Evolutionary conservation across 2,329 filamentous ascomycete species (phyloP).

Genomic region (Xylariaceae sp.): DNA sequence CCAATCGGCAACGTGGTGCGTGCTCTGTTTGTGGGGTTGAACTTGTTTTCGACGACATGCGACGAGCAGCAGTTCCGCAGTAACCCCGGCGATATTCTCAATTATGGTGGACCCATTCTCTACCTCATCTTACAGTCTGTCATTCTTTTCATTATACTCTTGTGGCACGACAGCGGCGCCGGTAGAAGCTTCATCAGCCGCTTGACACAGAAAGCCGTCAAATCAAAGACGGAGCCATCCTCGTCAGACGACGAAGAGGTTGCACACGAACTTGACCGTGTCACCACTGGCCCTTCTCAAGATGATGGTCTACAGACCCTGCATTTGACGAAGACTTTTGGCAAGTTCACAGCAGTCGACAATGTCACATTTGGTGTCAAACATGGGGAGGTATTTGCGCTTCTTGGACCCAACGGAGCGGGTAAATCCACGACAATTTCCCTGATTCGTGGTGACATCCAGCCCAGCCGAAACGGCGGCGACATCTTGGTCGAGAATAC

Average conservation of each 20-base stretch:
- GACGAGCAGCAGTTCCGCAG: conserved; percentile 57
- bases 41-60: conserved; percentile 80
- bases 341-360: conserved; percentile 74
- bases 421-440: conserved; percentile 90
- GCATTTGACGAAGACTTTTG: conserved; percentile 77
- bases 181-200: conserved; percentile 45
- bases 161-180: conserved; percentile 78
- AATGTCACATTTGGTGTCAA: conserved; percentile 81
- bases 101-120: conserved; percentile 80
- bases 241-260: conserved; percentile 54
- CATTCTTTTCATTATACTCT: conserved; percentile 65
- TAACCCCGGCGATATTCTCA: conserved; percentile 66
- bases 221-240: conserved; percentile 27
- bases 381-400: conserved; percentile 78
- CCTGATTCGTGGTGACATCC: conserved; percentile 82
- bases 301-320: conserved; percentile 71
- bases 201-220: conserved; percentile 26
- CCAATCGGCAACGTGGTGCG: conserved; percentile 74
- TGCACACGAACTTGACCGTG: conserved; percentile 58
- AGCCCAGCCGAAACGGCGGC: conserved; percentile 65
- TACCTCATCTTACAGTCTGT: conserved; percentile 75
- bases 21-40: conserved; percentile 72
- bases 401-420: conserved; percentile 86
- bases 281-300: conserved; percentile 46
- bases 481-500: conserved; percentile 77